Evolutionary conservation across 345 rosid species (phyloP), one percentile per base, ranked within the genome.

Genomic region (Arabidopsis suecica): DNA sequence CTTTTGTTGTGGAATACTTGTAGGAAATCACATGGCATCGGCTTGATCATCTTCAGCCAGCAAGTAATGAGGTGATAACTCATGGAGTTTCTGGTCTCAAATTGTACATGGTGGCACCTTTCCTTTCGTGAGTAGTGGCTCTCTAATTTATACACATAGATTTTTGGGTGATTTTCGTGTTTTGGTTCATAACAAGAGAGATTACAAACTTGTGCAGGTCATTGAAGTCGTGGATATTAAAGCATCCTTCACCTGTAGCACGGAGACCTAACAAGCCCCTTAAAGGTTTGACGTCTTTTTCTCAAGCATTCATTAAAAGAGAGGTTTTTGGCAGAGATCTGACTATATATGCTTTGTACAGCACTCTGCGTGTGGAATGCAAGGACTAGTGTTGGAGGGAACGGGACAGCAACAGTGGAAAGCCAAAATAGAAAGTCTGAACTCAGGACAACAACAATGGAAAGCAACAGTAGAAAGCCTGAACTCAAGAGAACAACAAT

Each of bases 1-100:
- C 22, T 23, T 68, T 13, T 60, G 58, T 16, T 71, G 13, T 70
- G 72, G 48, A 70, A 54, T 65, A 60, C 56, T 69, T 81, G 82
- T 82, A 95, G 99, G 99, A 95, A 84, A 95, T 95, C 78, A 83
- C 96, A 40, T 96, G 99, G 98, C 97, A 91, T 34, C 84, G 91
- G 18, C 84, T 93, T 51, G 98, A 96, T 81, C 93, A 93, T 22
- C 96, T 96, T 80, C 89, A 76, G 68, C 89, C 96, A 32, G 90
- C 87, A 77, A 89, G 79, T 72, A 82, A 80, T 54, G 88, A 84
- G 59, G 97, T 96, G 44, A 92, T 96, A 83, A 87, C 98, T 73
- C 99, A 87, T 68, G 86, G 97, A 69, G 75, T 82, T 74, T 83
- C 91, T 51, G 98, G 96, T 77, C 88, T 90, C 53, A 96, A 93